Evolutionary conservation across 108 stramenopile genomes (phyloP), one percentile per base, ranked within the genome.

Genomic region (Chaetoceros muelleri): DNA sequence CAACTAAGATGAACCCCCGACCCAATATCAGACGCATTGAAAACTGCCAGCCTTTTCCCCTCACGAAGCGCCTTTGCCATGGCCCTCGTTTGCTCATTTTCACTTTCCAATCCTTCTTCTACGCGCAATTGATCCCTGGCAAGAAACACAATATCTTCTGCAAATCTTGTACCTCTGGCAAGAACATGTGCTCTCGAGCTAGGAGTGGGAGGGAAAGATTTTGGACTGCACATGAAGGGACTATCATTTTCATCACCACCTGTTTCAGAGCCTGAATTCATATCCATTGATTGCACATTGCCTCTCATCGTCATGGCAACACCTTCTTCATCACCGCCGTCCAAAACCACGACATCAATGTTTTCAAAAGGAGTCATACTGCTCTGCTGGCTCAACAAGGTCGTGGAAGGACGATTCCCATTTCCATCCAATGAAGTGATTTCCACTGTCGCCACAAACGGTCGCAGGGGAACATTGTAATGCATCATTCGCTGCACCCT

Each of bases 211-310:
- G 96, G 96, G 72, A 97, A 97, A 3, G 88, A 90, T 51, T 95
- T 89, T 0, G 96, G 96, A 20, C 94, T 97, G 70, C 93, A 93
- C 93, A 97, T 95, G 71, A 95, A 94, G 0, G 87, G 76, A 45
- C 79, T 82, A 0, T 65, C 70, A 40, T 46, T 30, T 46, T 61
- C 53, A 17, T 25, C 44, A 27, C 29, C 44, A 44, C 44, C 21
- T 29, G 52, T 28, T 25, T 20, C 56, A 28, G 52, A 44, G 8
- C 5, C 13, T 10, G 34, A 50, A 76, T 65, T 20, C 23, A 45
- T 30, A 8, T 23, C 1, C 30, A 19, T 61, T 34, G 60, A 52
- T 19, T 20, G 21, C 28, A 29, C 16, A 7, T 34, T n/a, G n/a
- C n/a, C n/a, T n/a, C n/a, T n/a, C n/a, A n/a, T n/a, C n/a, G n/a